Conservation (phyloP, 441 rosid genomes). For the Aleurites moluccanus region DNA sequence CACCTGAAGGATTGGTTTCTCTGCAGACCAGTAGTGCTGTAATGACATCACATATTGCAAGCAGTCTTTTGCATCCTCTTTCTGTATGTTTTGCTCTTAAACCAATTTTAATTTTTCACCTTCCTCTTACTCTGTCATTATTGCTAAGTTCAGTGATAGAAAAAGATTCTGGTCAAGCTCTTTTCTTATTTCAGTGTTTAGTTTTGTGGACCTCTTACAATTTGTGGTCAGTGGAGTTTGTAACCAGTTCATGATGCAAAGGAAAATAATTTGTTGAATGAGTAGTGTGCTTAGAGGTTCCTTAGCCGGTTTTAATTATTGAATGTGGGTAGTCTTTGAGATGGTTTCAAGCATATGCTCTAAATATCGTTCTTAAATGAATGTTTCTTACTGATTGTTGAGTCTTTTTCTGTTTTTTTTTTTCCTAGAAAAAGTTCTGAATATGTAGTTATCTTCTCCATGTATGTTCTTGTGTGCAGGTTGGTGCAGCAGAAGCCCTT, state of each 20-base stretch:
- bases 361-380: not conserved
- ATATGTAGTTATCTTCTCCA: not conserved
- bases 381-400: not conserved
- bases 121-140: not conserved
- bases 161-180: not conserved
- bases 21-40: slow-evolving; percentile 72
- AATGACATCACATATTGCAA: slow-evolving; percentile 81
- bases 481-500: slow-evolving; percentile 72
- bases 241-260: not conserved
- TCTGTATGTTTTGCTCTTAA: slow-evolving; percentile 56
- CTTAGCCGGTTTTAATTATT: not conserved
- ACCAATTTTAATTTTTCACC: slow-evolving; percentile 3
- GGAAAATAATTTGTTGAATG: not conserved
- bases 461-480: slow-evolving; percentile 41
- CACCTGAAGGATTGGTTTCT: slow-evolving; percentile 77
- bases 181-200: slow-evolving; percentile 11
- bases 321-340: not conserved
- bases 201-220: not conserved
- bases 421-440: not conserved
- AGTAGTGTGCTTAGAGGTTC: not conserved
- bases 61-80: slow-evolving; percentile 65
- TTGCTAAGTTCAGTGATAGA: slow-evolving; percentile 2
- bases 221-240: not conserved
- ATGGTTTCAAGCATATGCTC: slow-evolving; percentile 3
- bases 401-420: slow-evolving; percentile 3